Percentiles rank a stretch among this genome's conserved stretches.
phyloP scores from a whole-genome alignment of 176 grass and related monocot genomes.

The Aechmea fasciata region DNA sequence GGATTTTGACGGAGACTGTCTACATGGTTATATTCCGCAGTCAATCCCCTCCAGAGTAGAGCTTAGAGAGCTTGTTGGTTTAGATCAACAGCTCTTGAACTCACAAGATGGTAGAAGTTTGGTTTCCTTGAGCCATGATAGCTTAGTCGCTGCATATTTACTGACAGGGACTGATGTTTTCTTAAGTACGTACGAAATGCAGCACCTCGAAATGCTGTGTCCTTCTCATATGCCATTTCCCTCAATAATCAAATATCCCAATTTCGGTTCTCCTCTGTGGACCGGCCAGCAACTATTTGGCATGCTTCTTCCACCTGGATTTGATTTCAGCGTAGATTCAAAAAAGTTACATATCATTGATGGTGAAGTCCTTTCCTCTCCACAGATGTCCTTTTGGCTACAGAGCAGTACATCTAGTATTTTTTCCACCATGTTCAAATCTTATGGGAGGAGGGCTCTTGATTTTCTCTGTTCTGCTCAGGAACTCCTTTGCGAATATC shows the following conservation, averaged over 20 bases:
- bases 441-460: slow-evolving; percentile 45
- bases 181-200: slow-evolving; percentile 54
- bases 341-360: slow-evolving; percentile 34
- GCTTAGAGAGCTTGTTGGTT: slow-evolving; percentile 53
- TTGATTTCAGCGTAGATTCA: slow-evolving; percentile 37
- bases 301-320: slow-evolving; percentile 50
- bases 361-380: slow-evolving; percentile 42
- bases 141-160: slow-evolving; percentile 53
- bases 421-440: slow-evolving; percentile 56
- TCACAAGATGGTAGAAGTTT: slow-evolving; percentile 73
- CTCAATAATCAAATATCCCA: slow-evolving; percentile 37
- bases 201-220: slow-evolving; percentile 69
- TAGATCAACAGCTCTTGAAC: slow-evolving; percentile 62
- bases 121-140: slow-evolving; percentile 78
- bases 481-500: slow-evolving; percentile 71
- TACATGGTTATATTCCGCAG: slow-evolving; percentile 91
- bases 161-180: slow-evolving; percentile 39
- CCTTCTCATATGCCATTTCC: slow-evolving; percentile 22
- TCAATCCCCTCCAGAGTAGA: slow-evolving; percentile 62
- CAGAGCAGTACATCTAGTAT: slow-evolving; percentile 43
- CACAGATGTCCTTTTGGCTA: slow-evolving; percentile 46
- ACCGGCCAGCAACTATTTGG: slow-evolving; percentile 76
- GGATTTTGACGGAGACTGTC: slow-evolving; percentile 94
- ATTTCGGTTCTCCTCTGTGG: slow-evolving; percentile 38
- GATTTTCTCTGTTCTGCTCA: slow-evolving; percentile 57